phyloP scores from a whole-genome alignment of 2,329 filamentous ascomycete genomes.

The Aspergillus cejpii region DNA sequence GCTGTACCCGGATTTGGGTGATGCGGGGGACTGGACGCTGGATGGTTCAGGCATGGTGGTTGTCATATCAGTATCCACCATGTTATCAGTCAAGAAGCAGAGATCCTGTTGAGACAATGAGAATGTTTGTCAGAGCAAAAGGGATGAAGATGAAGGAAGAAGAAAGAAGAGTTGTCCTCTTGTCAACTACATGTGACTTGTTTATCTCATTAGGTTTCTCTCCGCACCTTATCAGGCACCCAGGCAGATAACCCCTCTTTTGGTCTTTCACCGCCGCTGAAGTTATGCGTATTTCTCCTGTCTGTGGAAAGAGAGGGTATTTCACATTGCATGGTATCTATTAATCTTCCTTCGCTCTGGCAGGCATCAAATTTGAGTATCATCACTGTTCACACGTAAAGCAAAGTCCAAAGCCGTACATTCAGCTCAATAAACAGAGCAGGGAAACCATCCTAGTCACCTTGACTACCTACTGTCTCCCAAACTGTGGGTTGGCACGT shows the following conservation, averaged over 20 bases:
- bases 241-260: conserved; percentile 3
- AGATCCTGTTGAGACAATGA: background rate
- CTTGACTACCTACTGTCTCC: conserved; percentile 4
- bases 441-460: background rate
- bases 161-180: conserved; percentile 3
- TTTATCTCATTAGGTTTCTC: conserved; percentile 7
- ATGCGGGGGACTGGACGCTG: conserved; percentile 17
- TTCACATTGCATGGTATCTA: conserved; percentile 29
- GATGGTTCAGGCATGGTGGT: conserved; percentile 15
- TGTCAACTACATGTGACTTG: conserved; percentile 24
- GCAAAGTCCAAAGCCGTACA: conserved; percentile 10
- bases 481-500: conserved; percentile 38
- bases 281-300: background rate
- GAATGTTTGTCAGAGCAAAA: background rate
- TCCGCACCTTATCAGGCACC: conserved; percentile 27
- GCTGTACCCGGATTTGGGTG: conserved; percentile 24
- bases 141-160: background rate
- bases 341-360: conserved; percentile 18
- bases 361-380: conserved; percentile 17
- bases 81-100: conserved; percentile 6
- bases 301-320: background rate
- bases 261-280: background rate
- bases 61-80: conserved; percentile 16
- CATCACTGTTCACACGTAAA: conserved; percentile 28
- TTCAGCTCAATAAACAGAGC: conserved; percentile 1